Base-by-base conservation (phyloP, 2,329 filamentous ascomycete species). In the Chlorencoelia australis region DNA sequence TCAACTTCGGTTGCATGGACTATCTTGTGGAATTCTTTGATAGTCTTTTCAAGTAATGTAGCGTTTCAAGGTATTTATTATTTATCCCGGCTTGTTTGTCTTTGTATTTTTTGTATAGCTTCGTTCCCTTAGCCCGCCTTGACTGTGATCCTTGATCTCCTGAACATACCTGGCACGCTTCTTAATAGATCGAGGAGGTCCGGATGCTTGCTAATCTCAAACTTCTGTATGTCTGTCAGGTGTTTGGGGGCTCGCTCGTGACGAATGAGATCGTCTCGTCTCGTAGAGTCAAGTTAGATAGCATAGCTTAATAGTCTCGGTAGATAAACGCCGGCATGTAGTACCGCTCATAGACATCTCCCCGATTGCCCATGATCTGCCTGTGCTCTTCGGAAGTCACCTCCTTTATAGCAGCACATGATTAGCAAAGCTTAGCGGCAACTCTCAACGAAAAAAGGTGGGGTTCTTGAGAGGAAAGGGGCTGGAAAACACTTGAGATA, bases 271-370 rank as follows among this genome's bases (percentile, higher is more conserved):
- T 41, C 33, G n/a, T 45, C 36, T 30, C 34, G 40, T 20, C 18
- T 36, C 16, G 33, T 39, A 30, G 33, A 35, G 13, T 41, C 37
- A 29, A 50, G 42, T 31, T 46, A 47, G 30, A 50, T 47, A 18
- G 43, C 41, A 31, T 48, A 32, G 32, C 33, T n/a, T n/a, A n/a
- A n/a, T n/a, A 43, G 30, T 50, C 45, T 10, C 32, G 24, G 36
- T 48, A 34, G 25, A 50, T 44, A 22, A 48, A 48, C 8, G 34
- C 33, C 28, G 33, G 40, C 33, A 47, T 48, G 25, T 50, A 50
- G 32, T 47, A 41, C 33, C 27, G 30, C 25, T 43, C 20, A 34
- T 47, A 50, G n/a, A 46, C 37, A 25, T 42, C 39, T 27, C 40
- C 24, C 20, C 29, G 31, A 28, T 50, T 39, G 20, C 44, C 37